Percentiles rank a stretch among this genome's conserved stretches.
Conservation (phyloP, 208 protist species). For the Balamuthia mandrillaris region DNA sequence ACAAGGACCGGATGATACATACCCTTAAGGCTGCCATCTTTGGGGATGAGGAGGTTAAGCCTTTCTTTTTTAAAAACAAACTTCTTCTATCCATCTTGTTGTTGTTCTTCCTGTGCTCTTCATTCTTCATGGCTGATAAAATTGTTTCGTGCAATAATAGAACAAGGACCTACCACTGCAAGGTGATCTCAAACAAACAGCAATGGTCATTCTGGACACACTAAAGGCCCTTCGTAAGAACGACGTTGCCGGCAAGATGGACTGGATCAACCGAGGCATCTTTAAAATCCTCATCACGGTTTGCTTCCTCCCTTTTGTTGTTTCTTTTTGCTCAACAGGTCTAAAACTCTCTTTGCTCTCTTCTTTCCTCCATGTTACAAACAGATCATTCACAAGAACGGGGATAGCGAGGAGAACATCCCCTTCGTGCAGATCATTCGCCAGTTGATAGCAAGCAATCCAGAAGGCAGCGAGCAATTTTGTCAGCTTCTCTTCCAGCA, state of each 20-base stretch:
- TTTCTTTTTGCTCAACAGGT: neutral
- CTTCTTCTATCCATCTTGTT: neutral
- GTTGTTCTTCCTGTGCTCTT: neutral
- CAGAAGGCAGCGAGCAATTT: neutral
- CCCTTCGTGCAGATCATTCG: constrained; percentile 1
- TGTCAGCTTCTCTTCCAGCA: neutral
- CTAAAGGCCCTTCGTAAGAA: neutral
- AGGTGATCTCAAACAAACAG: neutral
- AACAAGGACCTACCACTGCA: too few species aligned
- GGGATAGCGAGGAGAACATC: neutral
- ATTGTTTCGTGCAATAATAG: too few species aligned
- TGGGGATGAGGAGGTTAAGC: neutral
- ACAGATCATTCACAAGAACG: neutral
- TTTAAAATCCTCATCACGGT: neutral
- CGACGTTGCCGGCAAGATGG: neutral
- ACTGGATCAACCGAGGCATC: constrained; percentile 5
- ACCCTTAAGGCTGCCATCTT: neutral
- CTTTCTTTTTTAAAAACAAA: neutral
- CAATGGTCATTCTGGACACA: constrained; percentile 1
- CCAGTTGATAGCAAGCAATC: neutral
- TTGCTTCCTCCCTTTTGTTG: neutral
- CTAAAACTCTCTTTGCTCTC: neutral
- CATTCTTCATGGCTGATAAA: too few species aligned
- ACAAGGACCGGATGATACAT: neutral
- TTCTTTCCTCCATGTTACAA: neutral